phyloP scores from a whole-genome alignment of 2,329 filamentous ascomycete genomes.

The Graphilbum fragrans region DNA sequence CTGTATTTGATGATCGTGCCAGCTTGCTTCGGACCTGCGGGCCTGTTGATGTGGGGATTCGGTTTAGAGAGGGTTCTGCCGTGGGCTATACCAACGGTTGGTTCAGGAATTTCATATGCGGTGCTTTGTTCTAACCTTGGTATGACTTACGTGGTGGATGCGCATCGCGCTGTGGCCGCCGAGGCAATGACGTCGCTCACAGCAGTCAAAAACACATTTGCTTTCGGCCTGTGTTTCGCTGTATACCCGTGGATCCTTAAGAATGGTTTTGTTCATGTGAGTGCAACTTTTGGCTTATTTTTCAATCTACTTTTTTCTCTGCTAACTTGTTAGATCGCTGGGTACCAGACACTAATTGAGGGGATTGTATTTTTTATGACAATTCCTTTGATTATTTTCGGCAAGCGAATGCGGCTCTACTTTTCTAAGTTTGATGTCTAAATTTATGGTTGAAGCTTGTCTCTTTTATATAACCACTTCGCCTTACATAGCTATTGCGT shows the following conservation, averaged over 20 bases:
- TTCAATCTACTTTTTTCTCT: too few relatives aligned
- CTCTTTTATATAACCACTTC: too few relatives aligned
- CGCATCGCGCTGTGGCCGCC: not conserved
- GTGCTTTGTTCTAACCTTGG: not conserved
- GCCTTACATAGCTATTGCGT: too few relatives aligned
- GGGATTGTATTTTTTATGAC: not conserved
- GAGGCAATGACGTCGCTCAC: not conserved
- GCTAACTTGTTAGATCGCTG: too few relatives aligned
- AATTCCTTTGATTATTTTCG: not conserved
- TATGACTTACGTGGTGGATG: not conserved
- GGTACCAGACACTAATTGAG: not conserved
- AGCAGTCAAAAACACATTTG: not conserved
- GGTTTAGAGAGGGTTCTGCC: not conserved
- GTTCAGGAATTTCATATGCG: not conserved
- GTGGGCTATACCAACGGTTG: not conserved
- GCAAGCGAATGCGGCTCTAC: not conserved
- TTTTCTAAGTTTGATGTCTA: not conserved
- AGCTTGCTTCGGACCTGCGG: not conserved
- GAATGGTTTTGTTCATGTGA: not conserved
- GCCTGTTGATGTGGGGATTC: not conserved
- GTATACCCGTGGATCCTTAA: constrained; percentile 1
- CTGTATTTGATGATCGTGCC: not conserved
- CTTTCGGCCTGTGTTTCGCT: not conserved
- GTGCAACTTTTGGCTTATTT: too few relatives aligned
- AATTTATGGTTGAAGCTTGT: too few relatives aligned